These are phyloP conservation scores for Cladosporium sp. DNA, from an alignment of 2,329 filamentous ascomycete genomes.

Conservation along the genomic window DNA sequence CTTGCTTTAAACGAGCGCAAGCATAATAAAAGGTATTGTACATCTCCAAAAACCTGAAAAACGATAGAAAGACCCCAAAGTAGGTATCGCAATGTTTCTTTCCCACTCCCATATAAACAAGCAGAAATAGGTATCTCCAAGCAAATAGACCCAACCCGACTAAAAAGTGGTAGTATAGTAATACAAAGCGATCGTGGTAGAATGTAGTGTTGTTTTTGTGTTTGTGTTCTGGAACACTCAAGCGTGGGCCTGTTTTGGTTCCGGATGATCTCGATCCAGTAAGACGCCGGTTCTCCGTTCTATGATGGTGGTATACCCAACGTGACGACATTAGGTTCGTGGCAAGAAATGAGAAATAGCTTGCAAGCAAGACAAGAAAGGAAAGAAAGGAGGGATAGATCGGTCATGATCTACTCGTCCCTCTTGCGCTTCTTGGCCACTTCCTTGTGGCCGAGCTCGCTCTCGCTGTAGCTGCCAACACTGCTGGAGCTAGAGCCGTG, in stretches of 20 bases:
- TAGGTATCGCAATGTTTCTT: conserved; percentile 9
- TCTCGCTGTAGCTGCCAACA: conserved; percentile 31
- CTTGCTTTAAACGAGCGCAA: conserved; percentile 12
- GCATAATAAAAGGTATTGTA: conserved; percentile 1
- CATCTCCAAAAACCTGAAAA: neutral
- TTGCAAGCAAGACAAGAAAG: conserved; percentile 11
- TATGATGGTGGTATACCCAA: conserved; percentile 13
- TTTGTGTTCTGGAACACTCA: conserved; percentile 1
- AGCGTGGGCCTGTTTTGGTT: conserved; percentile 6
- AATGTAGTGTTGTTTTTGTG: conserved; percentile 6
- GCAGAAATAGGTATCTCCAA: conserved; percentile 10
- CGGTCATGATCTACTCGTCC: conserved; percentile 32
- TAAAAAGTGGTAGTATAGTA: conserved; percentile 12
- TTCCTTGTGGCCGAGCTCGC: conserved; percentile 28
- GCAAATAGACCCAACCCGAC: conserved; percentile 5
- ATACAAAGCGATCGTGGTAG: conserved; percentile 12
- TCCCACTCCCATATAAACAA: neutral
- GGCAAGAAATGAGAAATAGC: conserved; percentile 7
- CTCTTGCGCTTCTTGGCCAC: conserved; percentile 42
- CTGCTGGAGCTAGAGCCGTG: conserved; percentile 57
- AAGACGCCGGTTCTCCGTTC: conserved; percentile 10
- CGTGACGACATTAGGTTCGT: conserved; percentile 21
- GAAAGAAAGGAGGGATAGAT: neutral
- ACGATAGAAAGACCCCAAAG: neutral
- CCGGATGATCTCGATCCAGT: conserved; percentile 3